Conservation (phyloP, 2,329 filamentous ascomycete species). For the Colletotrichum sp. region DNA sequence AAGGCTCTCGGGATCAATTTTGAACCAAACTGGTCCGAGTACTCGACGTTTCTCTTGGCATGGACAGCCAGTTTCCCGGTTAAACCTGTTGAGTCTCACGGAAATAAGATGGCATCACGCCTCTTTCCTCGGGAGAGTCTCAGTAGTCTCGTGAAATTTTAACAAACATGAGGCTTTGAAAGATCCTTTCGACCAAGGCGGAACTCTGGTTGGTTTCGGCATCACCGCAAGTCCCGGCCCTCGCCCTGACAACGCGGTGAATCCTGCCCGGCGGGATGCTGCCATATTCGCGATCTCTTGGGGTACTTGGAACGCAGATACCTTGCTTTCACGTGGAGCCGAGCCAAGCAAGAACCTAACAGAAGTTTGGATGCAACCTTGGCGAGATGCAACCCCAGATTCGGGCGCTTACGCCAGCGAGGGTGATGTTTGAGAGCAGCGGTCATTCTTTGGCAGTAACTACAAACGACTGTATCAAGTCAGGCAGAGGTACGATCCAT, state of each 20-base stretch:
- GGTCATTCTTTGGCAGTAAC: conserved; percentile 31
- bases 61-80: neutral
- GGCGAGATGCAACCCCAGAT: conserved; percentile 26
- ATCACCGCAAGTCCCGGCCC: neutral
- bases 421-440: conserved; percentile 29
- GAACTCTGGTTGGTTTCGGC: neutral
- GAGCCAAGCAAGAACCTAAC: conserved; percentile 30
- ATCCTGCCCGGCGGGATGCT: conserved; percentile 51
- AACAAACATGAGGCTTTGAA: neutral
- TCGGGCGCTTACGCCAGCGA: conserved; percentile 33
- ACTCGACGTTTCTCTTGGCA: neutral
- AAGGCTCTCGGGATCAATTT: neutral
- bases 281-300: conserved; percentile 36
- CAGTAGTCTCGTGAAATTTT: neutral
- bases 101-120: neutral
- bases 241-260: conserved; percentile 36
- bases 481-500: conserved; percentile 33
- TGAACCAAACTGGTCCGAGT: too few species aligned
- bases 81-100: neutral
- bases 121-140: neutral
- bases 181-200: neutral
- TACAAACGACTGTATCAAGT: conserved; percentile 28
- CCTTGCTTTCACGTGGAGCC: neutral
- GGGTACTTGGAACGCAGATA: neutral
- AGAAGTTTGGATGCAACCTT: conserved; percentile 31